Percentiles rank a stretch among this genome's conserved stretches.
Conservation (phyloP, 2,329 filamentous ascomycete species). For the Fusarium lateritium region DNA sequence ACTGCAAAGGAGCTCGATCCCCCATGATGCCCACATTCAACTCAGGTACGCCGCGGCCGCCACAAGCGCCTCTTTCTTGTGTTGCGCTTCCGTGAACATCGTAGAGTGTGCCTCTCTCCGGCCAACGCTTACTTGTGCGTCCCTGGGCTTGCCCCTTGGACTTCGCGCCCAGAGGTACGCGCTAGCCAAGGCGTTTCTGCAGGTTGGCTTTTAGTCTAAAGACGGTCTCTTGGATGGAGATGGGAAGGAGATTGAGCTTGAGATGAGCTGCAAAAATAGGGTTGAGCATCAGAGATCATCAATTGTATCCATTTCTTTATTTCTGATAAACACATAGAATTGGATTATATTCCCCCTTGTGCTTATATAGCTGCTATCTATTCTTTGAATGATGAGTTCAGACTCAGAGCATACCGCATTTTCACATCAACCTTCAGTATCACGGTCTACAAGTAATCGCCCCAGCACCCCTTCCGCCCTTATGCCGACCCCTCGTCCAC, state of each 20-base stretch:
- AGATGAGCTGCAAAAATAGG: slow-evolving; percentile 27
- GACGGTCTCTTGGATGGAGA: slow-evolving; percentile 29
- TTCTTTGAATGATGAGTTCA: background rate
- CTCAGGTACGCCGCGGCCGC: slow-evolving; percentile 31
- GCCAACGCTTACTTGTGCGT: slow-evolving; percentile 8
- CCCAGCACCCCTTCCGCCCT: slow-evolving; percentile 33
- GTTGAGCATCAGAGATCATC: slow-evolving; percentile 14
- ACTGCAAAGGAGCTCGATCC: slow-evolving; percentile 33
- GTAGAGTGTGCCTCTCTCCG: slow-evolving; percentile 8
- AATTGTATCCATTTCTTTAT: slow-evolving; percentile 11
- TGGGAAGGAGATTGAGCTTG: slow-evolving; percentile 30
- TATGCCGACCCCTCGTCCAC: slow-evolving; percentile 29
- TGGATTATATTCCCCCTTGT: background rate
- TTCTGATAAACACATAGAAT: background rate
- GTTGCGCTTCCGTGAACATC: slow-evolving; percentile 22
- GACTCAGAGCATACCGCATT: background rate
- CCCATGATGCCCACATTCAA: slow-evolving; percentile 24
- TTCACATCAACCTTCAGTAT: slow-evolving; percentile 5
- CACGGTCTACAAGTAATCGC: slow-evolving; percentile 10
- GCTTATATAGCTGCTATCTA: background rate
- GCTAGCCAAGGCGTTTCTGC: slow-evolving; percentile 40
- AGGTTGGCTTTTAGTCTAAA: slow-evolving; percentile 37
- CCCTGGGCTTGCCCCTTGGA: slow-evolving; percentile 31
- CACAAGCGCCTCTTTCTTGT: slow-evolving; percentile 44
- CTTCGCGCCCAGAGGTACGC: slow-evolving; percentile 27